Base-by-base conservation (phyloP, 768 basidiomycete genomes). In the Paxillus involutus region DNA sequence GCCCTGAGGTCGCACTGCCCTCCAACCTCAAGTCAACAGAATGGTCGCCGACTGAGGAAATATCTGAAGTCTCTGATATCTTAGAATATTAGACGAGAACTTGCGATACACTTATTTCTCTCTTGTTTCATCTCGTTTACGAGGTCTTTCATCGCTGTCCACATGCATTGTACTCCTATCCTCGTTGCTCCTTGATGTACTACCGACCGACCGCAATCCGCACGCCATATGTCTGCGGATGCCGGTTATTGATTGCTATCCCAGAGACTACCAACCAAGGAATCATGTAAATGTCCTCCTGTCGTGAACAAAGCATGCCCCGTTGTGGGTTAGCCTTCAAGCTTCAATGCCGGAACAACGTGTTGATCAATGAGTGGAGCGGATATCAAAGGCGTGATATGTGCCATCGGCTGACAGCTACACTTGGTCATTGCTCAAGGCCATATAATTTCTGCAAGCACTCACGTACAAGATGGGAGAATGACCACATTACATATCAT, bases 401-500 rank as follows among this genome's bases (percentile, higher is more conserved):
- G 26, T 26, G 13, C 33, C 33, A 10, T 10, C 39, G 11, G 17
- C 35, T 16, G 36, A n/a, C 33, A 12, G 29, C n/a, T 12, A 9
- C 44, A 26, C 16, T 45, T 11, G 21, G 13, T 29, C n/a, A 26
- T 29, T 9, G 14, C 10, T 16, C 10, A 3, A 29, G 43, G 26
- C 14, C 30, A 35, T 40, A 45, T n/a, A 29, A 43, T 13, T 39
- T 39, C 42, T 33, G n/a, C 39, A 3, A 44, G 42, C 21, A 17
- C 36, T 24, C 51, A 19, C 17, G 35, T 47, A 52, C 45, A 33
- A 42, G n/a, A 36, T 49, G 39, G 21, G 17, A 36, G 33, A 41
- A 45, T 47, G 24, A 56, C 32, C 21, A 47, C 14, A 30, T 62
- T 82, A 96, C 94, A 97, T 97, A 66, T 96, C 94, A 59, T 97